Evolutionary conservation across 108 stramenopile genomes (phyloP).

Genomic region (Nitzschia sp.): DNA sequence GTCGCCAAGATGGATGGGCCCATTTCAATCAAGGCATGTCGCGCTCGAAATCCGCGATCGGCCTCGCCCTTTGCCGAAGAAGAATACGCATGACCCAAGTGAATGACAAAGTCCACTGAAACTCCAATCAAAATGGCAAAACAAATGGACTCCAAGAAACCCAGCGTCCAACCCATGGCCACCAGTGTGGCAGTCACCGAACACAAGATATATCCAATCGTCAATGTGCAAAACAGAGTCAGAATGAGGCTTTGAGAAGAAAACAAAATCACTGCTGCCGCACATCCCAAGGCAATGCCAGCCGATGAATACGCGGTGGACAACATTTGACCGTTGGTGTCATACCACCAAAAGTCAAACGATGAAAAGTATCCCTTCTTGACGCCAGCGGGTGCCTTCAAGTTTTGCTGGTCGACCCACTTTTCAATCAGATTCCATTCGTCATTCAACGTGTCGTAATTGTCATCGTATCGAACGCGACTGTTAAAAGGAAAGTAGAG

Average conservation of each 20-base stretch:
- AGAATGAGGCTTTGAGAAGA: constrained; percentile 44
- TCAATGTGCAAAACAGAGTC: constrained; percentile 40
- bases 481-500: constrained; percentile 30
- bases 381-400: constrained; percentile 34
- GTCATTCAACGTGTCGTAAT: constrained; percentile 25
- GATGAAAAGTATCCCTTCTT: constrained; percentile 31
- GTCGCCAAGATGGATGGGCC: constrained; percentile 56
- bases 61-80: constrained; percentile 22
- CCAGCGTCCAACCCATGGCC: constrained; percentile 50
- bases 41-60: constrained; percentile 32
- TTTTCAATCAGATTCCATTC: constrained; percentile 51
- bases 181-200: constrained; percentile 54
- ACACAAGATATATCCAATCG: constrained; percentile 46
- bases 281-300: constrained; percentile 38
- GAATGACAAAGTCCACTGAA: constrained; percentile 54
- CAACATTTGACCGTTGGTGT: constrained; percentile 40
- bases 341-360: constrained; percentile 55
- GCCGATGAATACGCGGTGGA: constrained; percentile 34
- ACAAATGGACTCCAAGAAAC: constrained; percentile 48
- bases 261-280: constrained; percentile 49
- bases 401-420: constrained; percentile 32
- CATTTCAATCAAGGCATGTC: constrained; percentile 47
- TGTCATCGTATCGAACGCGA: constrained; percentile 36
- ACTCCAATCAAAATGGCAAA: constrained; percentile 65
- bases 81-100: constrained; percentile 55